These are phyloP conservation scores for Candida tibetensis DNA, from an alignment of 805 yeast species.

Conservation along the genomic window DNA sequence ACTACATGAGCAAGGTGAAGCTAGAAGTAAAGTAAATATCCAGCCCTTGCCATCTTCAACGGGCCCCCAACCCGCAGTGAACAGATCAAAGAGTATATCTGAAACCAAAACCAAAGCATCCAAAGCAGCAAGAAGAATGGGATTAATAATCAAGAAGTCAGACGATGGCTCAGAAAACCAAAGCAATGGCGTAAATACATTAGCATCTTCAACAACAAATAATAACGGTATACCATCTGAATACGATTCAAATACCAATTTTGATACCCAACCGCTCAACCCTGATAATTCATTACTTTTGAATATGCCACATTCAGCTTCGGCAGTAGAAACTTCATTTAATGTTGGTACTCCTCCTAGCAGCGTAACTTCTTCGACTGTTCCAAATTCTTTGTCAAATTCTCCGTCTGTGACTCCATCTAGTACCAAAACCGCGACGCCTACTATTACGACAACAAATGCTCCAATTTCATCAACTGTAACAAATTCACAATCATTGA, in stretches of 20 bases:
- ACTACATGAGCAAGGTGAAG: conserved; percentile 13
- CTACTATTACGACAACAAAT: conserved; percentile 2
- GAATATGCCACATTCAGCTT: conserved; percentile 24
- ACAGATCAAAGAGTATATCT: conserved; percentile 30
- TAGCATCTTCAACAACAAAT: neutral
- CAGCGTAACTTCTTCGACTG: conserved; percentile 14
- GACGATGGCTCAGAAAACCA: conserved; percentile 4
- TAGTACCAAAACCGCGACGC: conserved; percentile 1
- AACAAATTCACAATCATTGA: conserved; percentile 4
- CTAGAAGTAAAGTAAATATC: conserved; percentile 7
- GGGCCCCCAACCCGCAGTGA: conserved; percentile 17
- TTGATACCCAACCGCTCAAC: neutral
- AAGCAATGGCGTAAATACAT: neutral
- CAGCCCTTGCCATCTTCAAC: conserved; percentile 7
- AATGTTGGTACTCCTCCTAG: conserved; percentile 15
- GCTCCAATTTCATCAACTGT: conserved; percentile 2
- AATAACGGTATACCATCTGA: conserved; percentile 1
- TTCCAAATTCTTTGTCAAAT: conserved; percentile 9
- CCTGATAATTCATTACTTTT: conserved; percentile 5
- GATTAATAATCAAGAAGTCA: conserved; percentile 55
- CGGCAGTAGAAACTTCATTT: conserved; percentile 16
- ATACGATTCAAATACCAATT: neutral
- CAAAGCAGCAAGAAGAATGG: conserved; percentile 75
- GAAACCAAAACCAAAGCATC: conserved; percentile 46
- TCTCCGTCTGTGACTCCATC: conserved; percentile 5